Evolutionary conservation across 352 stramenopile genomes (phyloP).

Genomic region (Detonula confervacea): DNA sequence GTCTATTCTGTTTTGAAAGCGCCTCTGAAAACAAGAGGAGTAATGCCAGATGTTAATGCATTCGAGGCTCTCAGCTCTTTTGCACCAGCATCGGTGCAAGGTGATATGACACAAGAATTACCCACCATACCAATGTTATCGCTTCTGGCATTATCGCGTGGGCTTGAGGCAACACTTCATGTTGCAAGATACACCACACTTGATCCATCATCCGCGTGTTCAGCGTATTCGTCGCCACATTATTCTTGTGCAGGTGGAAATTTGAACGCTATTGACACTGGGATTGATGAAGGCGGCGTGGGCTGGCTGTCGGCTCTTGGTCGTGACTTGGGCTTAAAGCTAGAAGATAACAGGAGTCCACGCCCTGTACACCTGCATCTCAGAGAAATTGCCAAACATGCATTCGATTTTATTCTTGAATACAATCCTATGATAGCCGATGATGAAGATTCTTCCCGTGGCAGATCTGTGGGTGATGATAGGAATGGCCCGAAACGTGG

Average conservation of each 20-base stretch:
- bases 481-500: conserved; percentile 21
- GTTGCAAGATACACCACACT: conserved; percentile 46
- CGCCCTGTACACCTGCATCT: conserved; percentile 23
- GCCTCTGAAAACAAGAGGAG: background rate
- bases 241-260: conserved; percentile 1
- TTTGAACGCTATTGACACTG: conserved; percentile 19
- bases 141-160: conserved; percentile 50
- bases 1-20: conserved; percentile 46
- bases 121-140: conserved; percentile 23
- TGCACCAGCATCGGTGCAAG: conserved; percentile 9
- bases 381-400: conserved; percentile 36
- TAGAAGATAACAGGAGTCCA: conserved; percentile 33
- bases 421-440: conserved; percentile 38
- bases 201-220: conserved; percentile 47
- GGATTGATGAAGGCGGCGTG: conserved; percentile 51
- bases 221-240: conserved; percentile 48
- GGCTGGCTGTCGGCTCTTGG: conserved; percentile 52
- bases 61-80: conserved; percentile 43
- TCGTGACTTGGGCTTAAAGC: conserved; percentile 49
- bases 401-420: conserved; percentile 49
- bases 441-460: conserved; percentile 9
- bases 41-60: conserved; percentile 3
- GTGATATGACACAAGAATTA: background rate
- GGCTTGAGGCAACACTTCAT: conserved; percentile 37
- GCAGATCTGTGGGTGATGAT: conserved; percentile 3